A percentile compares a stretch with the other conserved stretches of the same genome.
Conservation (phyloP, 495 filamentous ascomycete species). For the Amorphotheca resinae region DNA sequence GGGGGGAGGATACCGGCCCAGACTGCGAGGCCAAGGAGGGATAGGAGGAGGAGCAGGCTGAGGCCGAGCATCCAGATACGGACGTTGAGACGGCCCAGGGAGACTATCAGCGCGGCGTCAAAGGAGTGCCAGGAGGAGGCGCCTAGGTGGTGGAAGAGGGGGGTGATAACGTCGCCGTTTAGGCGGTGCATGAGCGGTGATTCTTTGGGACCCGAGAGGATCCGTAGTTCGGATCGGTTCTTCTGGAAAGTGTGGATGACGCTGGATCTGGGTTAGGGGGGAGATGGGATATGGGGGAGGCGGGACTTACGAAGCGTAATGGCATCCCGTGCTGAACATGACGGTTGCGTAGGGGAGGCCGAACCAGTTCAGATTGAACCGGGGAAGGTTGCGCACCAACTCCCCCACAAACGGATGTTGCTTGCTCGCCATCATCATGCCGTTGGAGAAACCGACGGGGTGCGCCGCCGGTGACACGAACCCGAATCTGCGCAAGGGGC, state of each 20-base stretch:
- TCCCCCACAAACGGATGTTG: slow-evolving; percentile 24
- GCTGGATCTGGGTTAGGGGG: background rate
- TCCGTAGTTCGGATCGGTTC: background rate
- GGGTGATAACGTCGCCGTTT: background rate
- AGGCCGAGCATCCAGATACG: background rate
- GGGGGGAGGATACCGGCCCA: background rate
- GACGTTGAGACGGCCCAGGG: background rate
- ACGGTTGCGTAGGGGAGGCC: slow-evolving; percentile 29
- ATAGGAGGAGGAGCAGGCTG: background rate
- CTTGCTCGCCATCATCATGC: slow-evolving; percentile 31
- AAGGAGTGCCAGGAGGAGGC: background rate
- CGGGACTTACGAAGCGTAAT: slow-evolving; percentile 26
- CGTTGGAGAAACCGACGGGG: slow-evolving; percentile 29
- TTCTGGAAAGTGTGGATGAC: background rate
- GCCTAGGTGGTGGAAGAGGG: background rate
- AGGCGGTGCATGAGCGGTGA: background rate
- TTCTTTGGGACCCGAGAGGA: background rate
- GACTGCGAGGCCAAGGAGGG: background rate
- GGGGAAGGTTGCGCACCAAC: slow-evolving; percentile 22
- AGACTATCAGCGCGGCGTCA: background rate
- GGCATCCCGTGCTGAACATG: slow-evolving; percentile 34
- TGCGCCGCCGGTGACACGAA: slow-evolving; percentile 30
- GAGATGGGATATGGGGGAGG: background rate
- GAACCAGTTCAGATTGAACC: slow-evolving; percentile 29
- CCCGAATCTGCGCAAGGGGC: slow-evolving; percentile 28